A percentile compares a stretch with the other conserved stretches of the same genome.
Conservation (phyloP, 306 rosid genomes). For the Sechiopsis laciniata region DNA sequence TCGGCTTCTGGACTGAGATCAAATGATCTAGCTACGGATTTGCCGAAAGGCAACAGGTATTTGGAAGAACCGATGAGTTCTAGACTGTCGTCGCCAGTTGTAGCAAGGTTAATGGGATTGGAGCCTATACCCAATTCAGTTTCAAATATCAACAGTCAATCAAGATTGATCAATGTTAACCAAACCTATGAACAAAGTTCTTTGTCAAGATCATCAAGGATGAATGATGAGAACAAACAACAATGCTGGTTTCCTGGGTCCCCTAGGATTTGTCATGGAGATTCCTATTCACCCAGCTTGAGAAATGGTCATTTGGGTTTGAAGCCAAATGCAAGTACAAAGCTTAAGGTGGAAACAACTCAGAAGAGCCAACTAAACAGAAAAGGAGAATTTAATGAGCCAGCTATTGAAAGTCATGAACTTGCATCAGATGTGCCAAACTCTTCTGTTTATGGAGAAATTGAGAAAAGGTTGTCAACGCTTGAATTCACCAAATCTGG, state of each 20-base stretch:
- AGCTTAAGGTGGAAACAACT: constrained; percentile 39
- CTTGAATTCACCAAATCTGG: constrained; percentile 90
- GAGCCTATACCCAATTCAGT: constrained; percentile 44
- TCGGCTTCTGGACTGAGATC: constrained; percentile 41
- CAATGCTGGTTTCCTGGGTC: constrained; percentile 33
- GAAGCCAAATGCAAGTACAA: constrained; percentile 34
- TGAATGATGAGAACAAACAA: constrained; percentile 35
- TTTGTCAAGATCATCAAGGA: constrained; percentile 30
- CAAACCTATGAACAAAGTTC: constrained; percentile 30
- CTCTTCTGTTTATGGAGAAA: constrained; percentile 70
- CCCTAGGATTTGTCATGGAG: constrained; percentile 30
- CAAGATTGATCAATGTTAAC: constrained; percentile 22
- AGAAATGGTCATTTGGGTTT: constrained; percentile 36
- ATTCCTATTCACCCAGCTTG: constrained; percentile 27
- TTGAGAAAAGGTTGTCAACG: constrained; percentile 70
- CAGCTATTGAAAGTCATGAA: constrained; percentile 40
- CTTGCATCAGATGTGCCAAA: constrained; percentile 37
- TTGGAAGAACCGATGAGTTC: constrained; percentile 48
- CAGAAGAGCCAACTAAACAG: constrained; percentile 44
- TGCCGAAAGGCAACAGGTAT: constrained; percentile 33
- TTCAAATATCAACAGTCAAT: constrained; percentile 33
- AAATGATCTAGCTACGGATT: constrained; percentile 35
- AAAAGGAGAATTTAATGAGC: constrained; percentile 32
- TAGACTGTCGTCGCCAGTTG: constrained; percentile 39
- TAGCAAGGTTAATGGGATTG: constrained; percentile 87